Conservation (phyloP, 306 rosid genomes). For the Fragaria iinumae region DNA sequence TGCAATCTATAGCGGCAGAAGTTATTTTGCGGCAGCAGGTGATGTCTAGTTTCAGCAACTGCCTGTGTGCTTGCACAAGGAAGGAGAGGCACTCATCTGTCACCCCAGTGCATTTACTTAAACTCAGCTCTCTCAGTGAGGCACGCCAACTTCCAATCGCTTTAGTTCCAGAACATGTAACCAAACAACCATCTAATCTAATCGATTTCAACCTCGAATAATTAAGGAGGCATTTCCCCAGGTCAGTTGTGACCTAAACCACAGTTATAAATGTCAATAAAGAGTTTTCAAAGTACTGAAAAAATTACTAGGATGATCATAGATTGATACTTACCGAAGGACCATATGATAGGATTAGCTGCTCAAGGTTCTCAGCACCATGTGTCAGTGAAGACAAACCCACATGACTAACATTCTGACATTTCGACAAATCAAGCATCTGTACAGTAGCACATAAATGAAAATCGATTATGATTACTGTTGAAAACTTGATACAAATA, state of each 20-base stretch:
- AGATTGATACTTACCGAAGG: constrained; percentile 49
- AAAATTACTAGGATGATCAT: background rate
- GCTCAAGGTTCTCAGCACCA: constrained; percentile 54
- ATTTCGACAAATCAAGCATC: constrained; percentile 59
- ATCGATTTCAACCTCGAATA: constrained; percentile 43
- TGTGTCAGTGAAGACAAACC: constrained; percentile 58
- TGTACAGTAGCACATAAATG: constrained; percentile 25
- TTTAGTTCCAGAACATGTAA: constrained; percentile 45
- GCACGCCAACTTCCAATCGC: constrained; percentile 45
- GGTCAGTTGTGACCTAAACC: constrained; percentile 54
- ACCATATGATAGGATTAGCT: constrained; percentile 52
- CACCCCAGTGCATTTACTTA: constrained; percentile 57
- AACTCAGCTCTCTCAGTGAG: constrained; percentile 60
- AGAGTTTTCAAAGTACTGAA: constrained; percentile 13
- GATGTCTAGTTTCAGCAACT: constrained; percentile 53
- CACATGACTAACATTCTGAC: constrained; percentile 52
- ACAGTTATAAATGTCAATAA: constrained; percentile 17
- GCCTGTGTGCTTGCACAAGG: constrained; percentile 43
- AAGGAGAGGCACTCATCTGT: constrained; percentile 54
- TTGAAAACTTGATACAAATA: background rate
- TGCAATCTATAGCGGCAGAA: constrained; percentile 41
- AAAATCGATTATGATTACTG: background rate
- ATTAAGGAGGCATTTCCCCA: constrained; percentile 47
- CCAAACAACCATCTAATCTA: constrained; percentile 56
- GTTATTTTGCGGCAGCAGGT: constrained; percentile 61